phyloP scores from a whole-genome alignment of 2,329 filamentous ascomycete species.

The Akanthomyces lecanii region DNA sequence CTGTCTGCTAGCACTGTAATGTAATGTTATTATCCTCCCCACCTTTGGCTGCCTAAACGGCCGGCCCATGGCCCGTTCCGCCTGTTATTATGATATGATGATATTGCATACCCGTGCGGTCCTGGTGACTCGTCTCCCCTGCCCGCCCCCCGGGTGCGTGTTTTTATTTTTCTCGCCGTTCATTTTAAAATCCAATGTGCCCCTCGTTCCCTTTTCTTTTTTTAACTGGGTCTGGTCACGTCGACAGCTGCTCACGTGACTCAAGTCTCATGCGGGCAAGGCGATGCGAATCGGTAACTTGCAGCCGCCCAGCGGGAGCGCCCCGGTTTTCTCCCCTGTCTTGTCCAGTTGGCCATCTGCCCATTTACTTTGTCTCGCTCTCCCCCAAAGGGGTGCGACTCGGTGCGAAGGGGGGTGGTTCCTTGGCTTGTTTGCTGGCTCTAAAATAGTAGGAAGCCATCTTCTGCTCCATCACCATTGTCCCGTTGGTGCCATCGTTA shows the following conservation, averaged over 20 bases:
- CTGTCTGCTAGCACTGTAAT: not conserved
- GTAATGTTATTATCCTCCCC: not conserved
- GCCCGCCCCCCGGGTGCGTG: not conserved
- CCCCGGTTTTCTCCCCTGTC: constrained; percentile 6
- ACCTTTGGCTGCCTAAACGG: constrained; percentile 11
- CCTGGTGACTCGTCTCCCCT: not conserved
- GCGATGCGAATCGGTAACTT: constrained; percentile 12
- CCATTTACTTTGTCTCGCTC: not conserved
- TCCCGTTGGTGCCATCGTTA: not conserved
- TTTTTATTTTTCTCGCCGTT: not conserved
- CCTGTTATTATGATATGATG: not conserved
- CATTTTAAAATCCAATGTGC: not conserved
- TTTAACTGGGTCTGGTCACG: constrained; percentile 13
- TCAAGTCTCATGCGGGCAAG: constrained; percentile 13
- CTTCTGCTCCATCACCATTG: not conserved
- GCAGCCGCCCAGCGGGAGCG: constrained; percentile 12
- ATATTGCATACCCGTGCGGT: not conserved
- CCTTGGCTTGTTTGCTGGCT: not conserved
- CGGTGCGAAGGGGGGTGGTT: no score
- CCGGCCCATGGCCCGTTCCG: constrained; percentile 16
- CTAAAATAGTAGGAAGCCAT: not conserved
- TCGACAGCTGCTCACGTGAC: constrained; percentile 15
- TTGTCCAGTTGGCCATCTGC: not conserved
- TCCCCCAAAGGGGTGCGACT: not conserved
- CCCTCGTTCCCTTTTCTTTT: not conserved